These are phyloP conservation scores for Hippophae tibetana DNA, from an alignment of 306 rosid species.

Conservation along the genomic window DNA sequence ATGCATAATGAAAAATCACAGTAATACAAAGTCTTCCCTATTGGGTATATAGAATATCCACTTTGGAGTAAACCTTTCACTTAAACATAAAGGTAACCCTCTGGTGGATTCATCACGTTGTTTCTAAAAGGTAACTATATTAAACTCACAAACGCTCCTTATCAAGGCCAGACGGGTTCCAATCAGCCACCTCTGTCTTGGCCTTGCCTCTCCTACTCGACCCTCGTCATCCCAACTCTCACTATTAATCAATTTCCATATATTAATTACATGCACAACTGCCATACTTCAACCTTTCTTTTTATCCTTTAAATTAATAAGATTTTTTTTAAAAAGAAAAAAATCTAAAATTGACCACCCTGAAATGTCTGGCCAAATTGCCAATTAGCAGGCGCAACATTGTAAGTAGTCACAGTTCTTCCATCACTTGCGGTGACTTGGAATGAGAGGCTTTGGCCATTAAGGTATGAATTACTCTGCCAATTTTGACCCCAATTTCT, in stretches of 20 bases:
- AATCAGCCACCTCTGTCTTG: slow-evolving; percentile 70
- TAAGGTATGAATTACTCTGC: slow-evolving; percentile 82
- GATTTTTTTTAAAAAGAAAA: no score
- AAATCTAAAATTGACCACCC: slow-evolving; percentile 54
- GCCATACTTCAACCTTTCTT: not conserved
- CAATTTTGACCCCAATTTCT: slow-evolving; percentile 98
- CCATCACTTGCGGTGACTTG: slow-evolving; percentile 88
- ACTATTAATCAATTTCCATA: slow-evolving; percentile 3
- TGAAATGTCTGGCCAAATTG: slow-evolving; percentile 80
- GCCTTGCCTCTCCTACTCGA: slow-evolving; percentile 38
- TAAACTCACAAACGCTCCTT: slow-evolving; percentile 6
- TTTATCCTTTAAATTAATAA: no score
- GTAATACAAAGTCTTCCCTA: no score
- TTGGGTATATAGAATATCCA: no score
- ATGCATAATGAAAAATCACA: no score
- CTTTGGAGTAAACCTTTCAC: not conserved
- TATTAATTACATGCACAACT: slow-evolving; percentile 19
- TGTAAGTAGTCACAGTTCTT: slow-evolving; percentile 45
- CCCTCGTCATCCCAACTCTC: slow-evolving; percentile 14
- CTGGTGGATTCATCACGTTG: slow-evolving; percentile 1
- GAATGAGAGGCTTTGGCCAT: slow-evolving; percentile 84
- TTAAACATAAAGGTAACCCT: slow-evolving; percentile 14
- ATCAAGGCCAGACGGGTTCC: slow-evolving; percentile 84
- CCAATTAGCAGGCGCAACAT: slow-evolving; percentile 58
- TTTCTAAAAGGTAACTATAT: not conserved